Base-by-base conservation (phyloP, 257 asterid species). In the Nicotiana tabacum region DNA sequence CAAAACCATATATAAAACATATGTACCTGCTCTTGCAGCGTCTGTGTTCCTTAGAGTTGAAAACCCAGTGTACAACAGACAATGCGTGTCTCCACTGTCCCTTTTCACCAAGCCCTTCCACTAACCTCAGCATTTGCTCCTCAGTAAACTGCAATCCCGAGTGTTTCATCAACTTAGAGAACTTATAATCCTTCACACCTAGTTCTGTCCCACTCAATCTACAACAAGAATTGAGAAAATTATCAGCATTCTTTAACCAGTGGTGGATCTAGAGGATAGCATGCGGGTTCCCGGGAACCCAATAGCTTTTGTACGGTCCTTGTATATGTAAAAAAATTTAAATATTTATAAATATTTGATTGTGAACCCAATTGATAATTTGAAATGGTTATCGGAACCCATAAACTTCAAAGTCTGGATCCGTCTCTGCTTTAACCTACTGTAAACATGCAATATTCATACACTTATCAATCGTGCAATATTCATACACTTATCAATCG, bases 51-150 rank as follows among this genome's bases (percentile, higher is more conserved):
- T 93, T 91, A 57, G 94, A 88, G 80, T 65, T 88, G 84, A 91
- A 94, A 53, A 93, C 93, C 97, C 98, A 96, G 58, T 94, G 92
- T 65, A 96, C 99, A 81, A 93, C 91, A 82, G 97, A 90, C 43
- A 87, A 72, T 10, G 98, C 97, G 58, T 92, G 94, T 88, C 81
- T 90, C 98, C 98, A 96, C 30, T 90, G 90, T 83, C 97, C 95
- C 84, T 85, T 91, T 72, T 85, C 77, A 78, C 99, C 98, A 74
- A 96, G 97, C 77, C 94, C 94, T 83, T 86, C 92, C 55, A 96
- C 95, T 67, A 96, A 89, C 90, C 85, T 94, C 90, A 94, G 84
- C 98, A 96, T 87, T 81, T 94, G 99, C 81, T 83, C 87, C 86
- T 96, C 99, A 9, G 98, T 92, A 84, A 88, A 96, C 85, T 90